phyloP scores from a whole-genome alignment of 768 basidiomycete species.

The Podaxis rugospora region DNA sequence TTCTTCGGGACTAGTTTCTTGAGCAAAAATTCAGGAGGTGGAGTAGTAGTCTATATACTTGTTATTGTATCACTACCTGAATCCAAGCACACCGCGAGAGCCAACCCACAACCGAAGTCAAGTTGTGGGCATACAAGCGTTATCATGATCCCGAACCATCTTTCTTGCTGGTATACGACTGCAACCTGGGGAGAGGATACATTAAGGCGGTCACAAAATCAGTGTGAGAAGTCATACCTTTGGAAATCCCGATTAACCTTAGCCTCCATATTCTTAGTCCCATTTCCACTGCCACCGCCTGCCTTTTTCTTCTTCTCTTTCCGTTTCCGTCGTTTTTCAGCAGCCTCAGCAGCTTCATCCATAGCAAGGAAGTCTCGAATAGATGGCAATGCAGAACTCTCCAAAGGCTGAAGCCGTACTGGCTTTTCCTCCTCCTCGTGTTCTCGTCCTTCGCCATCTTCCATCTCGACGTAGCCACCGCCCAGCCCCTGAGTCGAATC shows the following conservation, averaged over 20 bases:
- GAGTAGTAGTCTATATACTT: no score
- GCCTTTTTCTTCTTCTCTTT: conserved; percentile 76
- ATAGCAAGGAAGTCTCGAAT: conserved; percentile 79
- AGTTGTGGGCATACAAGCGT: neutral
- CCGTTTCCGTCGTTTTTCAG: conserved; percentile 64
- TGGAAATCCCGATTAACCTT: conserved; percentile 57
- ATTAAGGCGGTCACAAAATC: neutral
- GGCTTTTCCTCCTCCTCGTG: conserved; percentile 41
- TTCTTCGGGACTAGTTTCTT: no score
- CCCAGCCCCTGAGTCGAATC: conserved; percentile 9
- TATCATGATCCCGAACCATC: conserved; percentile 12
- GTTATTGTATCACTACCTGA: no score
- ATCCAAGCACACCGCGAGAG: no score
- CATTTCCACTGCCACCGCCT: conserved; percentile 28
- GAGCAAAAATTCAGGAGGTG: no score
- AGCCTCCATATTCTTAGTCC: conserved; percentile 34
- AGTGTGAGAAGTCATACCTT: conserved; percentile 27
- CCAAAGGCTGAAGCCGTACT: conserved; percentile 66
- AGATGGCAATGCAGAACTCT: conserved; percentile 77
- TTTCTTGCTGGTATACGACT: conserved; percentile 41
- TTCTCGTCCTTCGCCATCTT: conserved; percentile 28
- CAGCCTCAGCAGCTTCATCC: conserved; percentile 62
- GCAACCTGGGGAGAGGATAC: conserved; percentile 24
- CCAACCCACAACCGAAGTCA: no score
- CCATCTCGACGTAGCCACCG: neutral